These are phyloP conservation scores for Globisporangium camurandrum DNA, from an alignment of 352 stramenopile species.

Conservation along the genomic window DNA sequence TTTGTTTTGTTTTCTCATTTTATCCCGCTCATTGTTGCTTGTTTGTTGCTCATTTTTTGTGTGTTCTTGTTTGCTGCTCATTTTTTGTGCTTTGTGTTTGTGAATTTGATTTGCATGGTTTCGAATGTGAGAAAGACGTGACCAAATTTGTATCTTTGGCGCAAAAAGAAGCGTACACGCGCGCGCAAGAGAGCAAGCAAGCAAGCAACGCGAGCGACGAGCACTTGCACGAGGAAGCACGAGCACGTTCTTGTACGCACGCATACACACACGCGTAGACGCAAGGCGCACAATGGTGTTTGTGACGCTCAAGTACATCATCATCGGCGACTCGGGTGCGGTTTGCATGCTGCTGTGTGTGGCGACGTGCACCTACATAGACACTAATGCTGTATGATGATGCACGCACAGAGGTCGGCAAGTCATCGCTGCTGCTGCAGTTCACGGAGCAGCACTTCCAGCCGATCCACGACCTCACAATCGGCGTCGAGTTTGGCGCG, in stretches of 20 bases:
- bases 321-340: conserved; percentile 76
- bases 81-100: too few species aligned
- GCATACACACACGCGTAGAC: not conserved
- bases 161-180: too few species aligned
- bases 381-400: not conserved
- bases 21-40: too few species aligned
- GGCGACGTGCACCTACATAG: not conserved
- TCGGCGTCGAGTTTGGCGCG: conserved; percentile 88
- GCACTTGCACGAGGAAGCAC: not conserved
- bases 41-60: too few species aligned
- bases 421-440: conserved; percentile 86
- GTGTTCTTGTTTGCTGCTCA: too few species aligned
- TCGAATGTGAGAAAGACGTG: too few species aligned
- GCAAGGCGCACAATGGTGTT: conserved; percentile 51
- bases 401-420: conserved; percentile 63
- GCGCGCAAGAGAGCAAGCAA: not conserved
- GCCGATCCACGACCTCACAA: conserved; percentile 86
- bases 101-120: too few species aligned
- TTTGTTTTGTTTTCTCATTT: too few species aligned
- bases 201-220: not conserved
- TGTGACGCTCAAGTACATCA: conserved; percentile 87
- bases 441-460: conserved; percentile 90
- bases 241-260: too few species aligned
- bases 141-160: too few species aligned
- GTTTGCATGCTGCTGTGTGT: not conserved